These are phyloP conservation scores for Boletus sensibilis DNA, from an alignment of 768 basidiomycete genomes.

Conservation along the genomic window DNA sequence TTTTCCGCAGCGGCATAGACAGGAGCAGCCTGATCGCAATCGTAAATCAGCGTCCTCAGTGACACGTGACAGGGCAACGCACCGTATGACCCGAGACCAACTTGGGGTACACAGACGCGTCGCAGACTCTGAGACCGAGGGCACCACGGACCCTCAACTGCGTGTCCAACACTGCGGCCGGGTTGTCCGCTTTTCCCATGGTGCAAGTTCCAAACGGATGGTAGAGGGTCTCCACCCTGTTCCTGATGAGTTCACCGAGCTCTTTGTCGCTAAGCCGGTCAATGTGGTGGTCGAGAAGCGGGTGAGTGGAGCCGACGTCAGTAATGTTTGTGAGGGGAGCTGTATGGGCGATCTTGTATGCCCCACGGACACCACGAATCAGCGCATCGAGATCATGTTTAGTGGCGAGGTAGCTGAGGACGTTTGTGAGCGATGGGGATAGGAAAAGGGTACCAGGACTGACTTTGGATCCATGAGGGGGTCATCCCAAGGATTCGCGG, in stretches of 20 bases:
- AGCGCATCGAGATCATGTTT: constrained; percentile 40
- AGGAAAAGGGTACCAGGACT: constrained; percentile 4
- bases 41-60: background rate
- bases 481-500: constrained; percentile 39
- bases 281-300: constrained; percentile 40
- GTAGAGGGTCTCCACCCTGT: constrained; percentile 41
- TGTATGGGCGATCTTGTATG: constrained; percentile 38
- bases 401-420: constrained; percentile 41
- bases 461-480: constrained; percentile 48
- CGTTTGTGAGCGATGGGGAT: background rate
- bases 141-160: constrained; percentile 43
- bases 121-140: constrained; percentile 43
- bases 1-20: constrained; percentile 36
- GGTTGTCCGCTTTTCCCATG: constrained; percentile 40
- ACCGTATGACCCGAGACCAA: constrained; percentile 48
- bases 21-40: constrained; percentile 23
- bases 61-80: constrained; percentile 9
- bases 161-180: constrained; percentile 43
- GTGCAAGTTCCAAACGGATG: constrained; percentile 42
- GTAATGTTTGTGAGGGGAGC: constrained; percentile 39
- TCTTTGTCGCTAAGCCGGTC: constrained; percentile 33
- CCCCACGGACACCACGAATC: constrained; percentile 41
- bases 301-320: constrained; percentile 30
- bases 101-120: constrained; percentile 46
- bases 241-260: constrained; percentile 35